Evolutionary conservation across 2,329 filamentous ascomycete genomes (phyloP), one percentile per base, ranked within the genome.

Genomic region (Paecilomyces dactylethromorphus): DNA sequence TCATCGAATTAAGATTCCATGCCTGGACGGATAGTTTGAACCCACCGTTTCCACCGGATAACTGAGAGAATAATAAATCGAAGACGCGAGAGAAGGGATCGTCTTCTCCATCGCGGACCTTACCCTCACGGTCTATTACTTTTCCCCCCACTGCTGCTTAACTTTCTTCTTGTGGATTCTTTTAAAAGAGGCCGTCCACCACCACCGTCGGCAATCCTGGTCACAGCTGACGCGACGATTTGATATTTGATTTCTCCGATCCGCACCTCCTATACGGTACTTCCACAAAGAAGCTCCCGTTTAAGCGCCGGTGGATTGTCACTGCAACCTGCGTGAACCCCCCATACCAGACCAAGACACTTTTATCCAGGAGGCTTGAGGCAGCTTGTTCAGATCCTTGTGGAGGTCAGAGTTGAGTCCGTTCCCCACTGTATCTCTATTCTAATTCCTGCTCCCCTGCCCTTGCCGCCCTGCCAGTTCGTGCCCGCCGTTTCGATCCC

Each of bases 401-500:
- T 65, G 63, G 63, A 59, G 63, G 61, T 57, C 61, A 63, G 59
- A 63, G 58, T 64, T 62, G 56, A 58, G 57, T 57, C 56, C 50
- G 54, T 58, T 63, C 63, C 59, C 59, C 61, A 59, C 58, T 15
- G 31, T 58, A 60, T 60, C 60, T 64, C 56, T 60, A 57, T 56
- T 64, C 60, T 63, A 56, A 54, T 53, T 33, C 39, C 56, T 53
- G 51, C 56, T 35, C 49, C 55, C 51, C 51, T 57, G 51, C 51
- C 51, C 33, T 35, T 53, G 50, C 56, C 54, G 54, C 53, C 53
- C 54, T 57, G 45, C 57, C 49, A 50, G 31, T 58, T 58, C 45
- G 35, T 15, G 35, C 50, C 21, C 50, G 58, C 55, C 58, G 50
- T 59, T 39, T 53, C 35, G n/a, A 45, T 33, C 26, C 32, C 53